These are phyloP conservation scores for thale cress (Arabidopsis thaliana) DNA, from an alignment of 345 rosid species.

Conservation along the genomic window DNA sequence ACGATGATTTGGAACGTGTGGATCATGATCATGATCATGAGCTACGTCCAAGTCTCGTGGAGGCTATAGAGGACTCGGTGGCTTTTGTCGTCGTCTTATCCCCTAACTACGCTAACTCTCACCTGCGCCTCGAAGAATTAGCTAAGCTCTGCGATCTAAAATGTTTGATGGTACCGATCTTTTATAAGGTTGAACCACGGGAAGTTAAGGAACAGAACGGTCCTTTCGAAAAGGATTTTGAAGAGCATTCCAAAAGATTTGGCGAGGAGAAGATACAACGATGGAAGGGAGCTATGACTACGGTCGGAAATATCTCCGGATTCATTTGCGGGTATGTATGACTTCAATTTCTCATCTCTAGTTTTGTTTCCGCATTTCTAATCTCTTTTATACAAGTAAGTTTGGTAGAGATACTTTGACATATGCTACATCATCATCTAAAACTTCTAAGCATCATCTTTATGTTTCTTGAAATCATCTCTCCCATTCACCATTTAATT, in stretches of 20 bases:
- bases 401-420: neutral
- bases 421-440: neutral
- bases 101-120: constrained; percentile 49
- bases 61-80: constrained; percentile 60
- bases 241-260: constrained; percentile 42
- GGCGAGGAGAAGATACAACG: constrained; percentile 21
- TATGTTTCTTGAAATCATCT: too few species aligned
- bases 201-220: constrained; percentile 48
- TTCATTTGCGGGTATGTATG: constrained; percentile 24
- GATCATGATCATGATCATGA: constrained; percentile 32
- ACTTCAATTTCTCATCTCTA: neutral
- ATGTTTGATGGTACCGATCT: constrained; percentile 51
- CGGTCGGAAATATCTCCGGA: constrained; percentile 50
- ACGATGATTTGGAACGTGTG: constrained; percentile 40
- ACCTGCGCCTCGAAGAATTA: constrained; percentile 58
- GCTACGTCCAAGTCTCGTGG: constrained; percentile 42
- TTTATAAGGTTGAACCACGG: constrained; percentile 53
- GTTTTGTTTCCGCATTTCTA: neutral
- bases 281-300: constrained; percentile 57
- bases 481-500: too few species aligned
- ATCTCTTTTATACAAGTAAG: neutral
- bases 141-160: constrained; percentile 49
- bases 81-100: constrained; percentile 53
- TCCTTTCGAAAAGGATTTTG: constrained; percentile 48
- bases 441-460: too few species aligned